These are phyloP conservation scores for Alternaria arbusti DNA, from an alignment of 2,329 filamentous ascomycete species.

Conservation along the genomic window DNA sequence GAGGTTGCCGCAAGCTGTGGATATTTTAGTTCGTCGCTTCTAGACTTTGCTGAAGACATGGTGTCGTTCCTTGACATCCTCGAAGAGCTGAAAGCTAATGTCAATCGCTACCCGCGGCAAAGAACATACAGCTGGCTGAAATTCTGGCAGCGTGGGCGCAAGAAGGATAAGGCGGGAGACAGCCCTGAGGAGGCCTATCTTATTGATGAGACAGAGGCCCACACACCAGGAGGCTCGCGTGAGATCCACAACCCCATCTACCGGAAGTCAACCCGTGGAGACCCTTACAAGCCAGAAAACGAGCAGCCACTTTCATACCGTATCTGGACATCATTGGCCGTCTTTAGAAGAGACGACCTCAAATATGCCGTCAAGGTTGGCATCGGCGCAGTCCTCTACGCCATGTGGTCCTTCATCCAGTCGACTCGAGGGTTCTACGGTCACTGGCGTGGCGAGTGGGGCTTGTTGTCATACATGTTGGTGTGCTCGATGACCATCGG, in stretches of 20 bases:
- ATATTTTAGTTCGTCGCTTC: slow-evolving; percentile 90
- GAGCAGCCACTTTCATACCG: slow-evolving; percentile 52
- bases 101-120: slow-evolving; percentile 65
- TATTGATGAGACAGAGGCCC: slow-evolving; percentile 32
- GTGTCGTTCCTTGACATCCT: slow-evolving; percentile 81
- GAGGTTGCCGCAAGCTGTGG: slow-evolving; percentile 98
- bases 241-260: slow-evolving; percentile 47
- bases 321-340: slow-evolving; percentile 61
- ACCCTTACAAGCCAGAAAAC: slow-evolving; percentile 36
- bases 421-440: slow-evolving; percentile 79
- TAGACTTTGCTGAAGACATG: slow-evolving; percentile 91
- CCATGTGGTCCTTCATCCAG: slow-evolving; percentile 84
- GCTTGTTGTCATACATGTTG: slow-evolving; percentile 94
- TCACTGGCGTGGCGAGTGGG: slow-evolving; percentile 96
- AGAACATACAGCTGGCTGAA: slow-evolving; percentile 85
- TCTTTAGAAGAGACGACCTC: slow-evolving; percentile 69
- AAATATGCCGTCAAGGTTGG: slow-evolving; percentile 92
- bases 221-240: slow-evolving; percentile 38
- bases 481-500: slow-evolving; percentile 98
- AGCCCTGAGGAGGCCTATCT: slow-evolving; percentile 35
- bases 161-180: slow-evolving; percentile 13
- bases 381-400: slow-evolving; percentile 85
- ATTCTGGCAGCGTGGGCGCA: slow-evolving; percentile 66
- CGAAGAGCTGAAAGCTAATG: slow-evolving; percentile 80
- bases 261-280: slow-evolving; percentile 33